phyloP scores from a whole-genome alignment of 2,329 filamentous ascomycete genomes.

The Xylariales sp. region DNA sequence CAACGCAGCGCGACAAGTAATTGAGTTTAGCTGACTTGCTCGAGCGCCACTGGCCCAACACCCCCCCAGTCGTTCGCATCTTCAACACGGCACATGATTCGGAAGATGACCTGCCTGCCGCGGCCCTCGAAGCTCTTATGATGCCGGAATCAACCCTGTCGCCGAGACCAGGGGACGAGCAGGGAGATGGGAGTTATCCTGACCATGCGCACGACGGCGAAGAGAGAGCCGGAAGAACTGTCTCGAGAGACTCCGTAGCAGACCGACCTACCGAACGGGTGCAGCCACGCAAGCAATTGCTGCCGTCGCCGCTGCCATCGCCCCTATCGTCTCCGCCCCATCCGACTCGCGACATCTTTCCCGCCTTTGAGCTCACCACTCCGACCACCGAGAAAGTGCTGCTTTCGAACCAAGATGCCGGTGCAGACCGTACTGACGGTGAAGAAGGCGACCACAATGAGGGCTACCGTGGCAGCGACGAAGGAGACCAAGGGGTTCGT shows the following conservation, averaged over 20 bases:
- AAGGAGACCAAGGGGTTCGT: neutral
- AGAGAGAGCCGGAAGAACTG: slow-evolving; percentile 15
- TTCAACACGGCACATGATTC: too few relatives aligned
- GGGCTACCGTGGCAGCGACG: neutral
- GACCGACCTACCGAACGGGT: slow-evolving; percentile 6
- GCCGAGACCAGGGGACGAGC: neutral
- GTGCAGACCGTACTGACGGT: slow-evolving; percentile 6
- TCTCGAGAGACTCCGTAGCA: slow-evolving; percentile 12
- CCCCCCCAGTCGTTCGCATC: too few relatives aligned
- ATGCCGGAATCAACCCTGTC: neutral
- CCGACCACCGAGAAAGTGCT: slow-evolving; percentile 13
- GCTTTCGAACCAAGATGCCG: slow-evolving; percentile 3
- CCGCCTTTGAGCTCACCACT: slow-evolving; percentile 16
- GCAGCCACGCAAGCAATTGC: slow-evolving; percentile 3
- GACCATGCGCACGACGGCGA: slow-evolving; percentile 1
- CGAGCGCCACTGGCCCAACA: too few relatives aligned
- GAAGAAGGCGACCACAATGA: neutral
- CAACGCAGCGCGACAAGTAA: too few relatives aligned
- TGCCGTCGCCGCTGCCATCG: slow-evolving; percentile 9
- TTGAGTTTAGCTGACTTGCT: too few relatives aligned
- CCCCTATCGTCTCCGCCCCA: too few relatives aligned
- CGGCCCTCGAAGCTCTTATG: too few relatives aligned
- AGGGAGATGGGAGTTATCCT: neutral
- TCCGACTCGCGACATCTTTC: slow-evolving; percentile 16
- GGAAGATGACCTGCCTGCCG: too few relatives aligned